Conservation (phyloP, 2,329 filamentous ascomycete species). For the Diplodia seriata region DNA sequence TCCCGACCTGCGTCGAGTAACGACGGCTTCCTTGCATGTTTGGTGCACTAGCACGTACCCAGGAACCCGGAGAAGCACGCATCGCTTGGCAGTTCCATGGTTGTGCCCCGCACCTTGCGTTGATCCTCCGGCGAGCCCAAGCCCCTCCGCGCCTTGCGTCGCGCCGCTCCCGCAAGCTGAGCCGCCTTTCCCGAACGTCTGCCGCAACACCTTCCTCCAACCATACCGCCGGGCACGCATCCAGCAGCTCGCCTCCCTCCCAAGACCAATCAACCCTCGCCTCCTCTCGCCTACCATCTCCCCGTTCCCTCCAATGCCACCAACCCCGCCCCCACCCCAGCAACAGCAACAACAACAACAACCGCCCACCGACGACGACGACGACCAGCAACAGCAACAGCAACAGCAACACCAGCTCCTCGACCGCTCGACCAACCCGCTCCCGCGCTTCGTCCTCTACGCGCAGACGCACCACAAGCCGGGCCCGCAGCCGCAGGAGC, state of each 20-base stretch:
- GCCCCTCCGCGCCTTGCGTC: background rate
- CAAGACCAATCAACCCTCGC: background rate
- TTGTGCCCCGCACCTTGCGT: background rate
- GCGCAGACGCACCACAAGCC: slow-evolving; percentile 69
- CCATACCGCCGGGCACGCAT: background rate
- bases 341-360: background rate
- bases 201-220: background rate
- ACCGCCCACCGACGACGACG: background rate
- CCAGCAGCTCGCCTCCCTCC: background rate
- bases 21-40: background rate
- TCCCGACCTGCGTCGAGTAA: background rate
- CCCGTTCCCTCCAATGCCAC: slow-evolving; percentile 37
- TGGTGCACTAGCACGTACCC: background rate
- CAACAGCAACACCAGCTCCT: background rate
- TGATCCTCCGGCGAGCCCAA: background rate
- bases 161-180: slow-evolving; percentile 1
- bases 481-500: slow-evolving; percentile 50
- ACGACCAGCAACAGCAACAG: slow-evolving; percentile 5
- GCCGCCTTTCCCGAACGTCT: slow-evolving; percentile 7
- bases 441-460: slow-evolving; percentile 61
- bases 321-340: slow-evolving; percentile 36
- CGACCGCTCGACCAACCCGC: slow-evolving; percentile 34
- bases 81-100: background rate
- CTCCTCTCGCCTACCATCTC: too few relatives aligned
- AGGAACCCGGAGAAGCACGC: background rate